phyloP scores from a whole-genome alignment of 306 rosid species.

The Casuarina equisetifolia region DNA sequence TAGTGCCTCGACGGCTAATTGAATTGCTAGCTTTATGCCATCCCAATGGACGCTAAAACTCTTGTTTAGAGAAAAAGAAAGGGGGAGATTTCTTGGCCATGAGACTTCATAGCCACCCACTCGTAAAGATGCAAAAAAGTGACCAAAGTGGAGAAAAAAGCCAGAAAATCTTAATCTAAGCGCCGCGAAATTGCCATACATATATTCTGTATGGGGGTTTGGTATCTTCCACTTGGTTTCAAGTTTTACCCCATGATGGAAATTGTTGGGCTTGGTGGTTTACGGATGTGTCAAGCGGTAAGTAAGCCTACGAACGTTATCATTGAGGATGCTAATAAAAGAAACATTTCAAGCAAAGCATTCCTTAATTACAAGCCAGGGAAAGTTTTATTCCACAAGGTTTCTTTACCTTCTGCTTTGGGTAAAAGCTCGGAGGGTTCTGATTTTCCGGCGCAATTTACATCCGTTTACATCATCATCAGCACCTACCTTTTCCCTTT shows the following conservation, averaged over 20 bases:
- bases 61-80: no score
- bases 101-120: no score
- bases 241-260: no score
- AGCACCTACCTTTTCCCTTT: conserved; percentile 20
- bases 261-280: no score
- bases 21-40: conserved; percentile 1
- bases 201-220: no score
- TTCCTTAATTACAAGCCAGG: neutral
- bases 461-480: conserved; percentile 32
- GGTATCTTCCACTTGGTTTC: no score
- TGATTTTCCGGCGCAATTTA: conserved; percentile 21
- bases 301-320: no score
- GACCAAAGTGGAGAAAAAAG: neutral
- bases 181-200: neutral
- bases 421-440: conserved; percentile 19
- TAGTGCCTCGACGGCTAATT: neutral
- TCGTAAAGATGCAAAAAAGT: no score
- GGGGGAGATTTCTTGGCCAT: no score
- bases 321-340: no score
- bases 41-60: neutral
- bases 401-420: conserved; percentile 14
- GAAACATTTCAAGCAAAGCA: neutral
- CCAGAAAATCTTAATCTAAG: no score
- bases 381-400: neutral
- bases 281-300: no score